These are phyloP conservation scores for Neurospora sp. DNA, from an alignment of 495 filamentous ascomycete species.

Conservation along the genomic window DNA sequence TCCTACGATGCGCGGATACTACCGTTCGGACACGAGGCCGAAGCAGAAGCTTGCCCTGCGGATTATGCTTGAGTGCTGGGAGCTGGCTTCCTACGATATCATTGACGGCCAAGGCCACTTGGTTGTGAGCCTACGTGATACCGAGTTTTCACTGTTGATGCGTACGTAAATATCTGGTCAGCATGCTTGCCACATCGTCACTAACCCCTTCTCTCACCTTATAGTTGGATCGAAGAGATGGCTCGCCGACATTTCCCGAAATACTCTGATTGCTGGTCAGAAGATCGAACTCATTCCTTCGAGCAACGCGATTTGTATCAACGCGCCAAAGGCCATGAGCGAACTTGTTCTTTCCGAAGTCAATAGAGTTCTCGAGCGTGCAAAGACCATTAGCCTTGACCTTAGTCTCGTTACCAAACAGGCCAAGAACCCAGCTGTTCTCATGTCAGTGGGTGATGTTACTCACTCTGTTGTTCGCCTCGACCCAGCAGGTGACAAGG, in stretches of 20 bases:
- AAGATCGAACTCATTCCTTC: conserved; percentile 23
- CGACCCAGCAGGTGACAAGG: conserved; percentile 11
- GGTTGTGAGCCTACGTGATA: conserved; percentile 17
- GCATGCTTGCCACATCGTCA: neutral
- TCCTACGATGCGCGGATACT: conserved; percentile 16
- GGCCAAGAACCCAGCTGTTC: conserved; percentile 10
- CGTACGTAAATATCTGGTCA: conserved; percentile 15
- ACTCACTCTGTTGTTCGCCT: conserved; percentile 31
- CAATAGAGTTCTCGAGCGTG: conserved; percentile 16
- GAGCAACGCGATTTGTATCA: conserved; percentile 20
- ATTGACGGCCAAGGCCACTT: conserved; percentile 22
- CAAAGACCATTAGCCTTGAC: conserved; percentile 10
- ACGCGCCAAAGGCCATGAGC: conserved; percentile 23
- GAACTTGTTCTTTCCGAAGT: conserved; percentile 30
- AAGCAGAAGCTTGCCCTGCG: conserved; percentile 28
- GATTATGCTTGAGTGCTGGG: conserved; percentile 35
- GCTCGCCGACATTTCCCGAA: conserved; percentile 17
- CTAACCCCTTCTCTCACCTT: neutral
- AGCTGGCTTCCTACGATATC: conserved; percentile 20
- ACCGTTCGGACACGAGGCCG: conserved; percentile 7
- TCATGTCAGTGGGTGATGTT: conserved; percentile 32
- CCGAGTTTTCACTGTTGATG: conserved; percentile 28
- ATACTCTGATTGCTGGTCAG: conserved; percentile 20
- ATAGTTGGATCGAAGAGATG: conserved; percentile 27
- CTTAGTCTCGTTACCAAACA: conserved; percentile 11